Evolutionary conservation across 306 rosid species (phyloP), one percentile per base, ranked within the genome.

Genomic region (Vigna hirtella): DNA sequence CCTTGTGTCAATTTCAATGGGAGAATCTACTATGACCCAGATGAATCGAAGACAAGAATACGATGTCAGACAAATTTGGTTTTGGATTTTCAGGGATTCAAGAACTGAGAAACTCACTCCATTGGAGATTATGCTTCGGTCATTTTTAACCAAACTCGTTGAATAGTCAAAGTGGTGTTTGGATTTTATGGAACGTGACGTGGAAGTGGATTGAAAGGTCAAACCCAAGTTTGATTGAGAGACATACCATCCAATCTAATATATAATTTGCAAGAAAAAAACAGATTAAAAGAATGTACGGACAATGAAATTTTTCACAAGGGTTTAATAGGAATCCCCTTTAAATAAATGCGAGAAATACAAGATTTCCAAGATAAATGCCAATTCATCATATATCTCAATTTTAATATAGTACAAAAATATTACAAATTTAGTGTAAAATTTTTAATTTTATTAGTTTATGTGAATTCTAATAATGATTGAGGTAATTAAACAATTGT

Each of bases 1-100:
- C 40, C 45, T 13, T 32, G 4, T 77, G 68, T 55, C 67, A 56
- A 40, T 53, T 67, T 68, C 59, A 26, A 68, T 67, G 58, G 30
- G 50, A 77, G 73, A 77, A 77, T 77, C 55, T 77, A 40, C 53
- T n/a, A 18, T 43, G 14, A 61, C 58, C 55, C 58, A 58, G n/a
- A 74, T 26, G 70, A 59, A 74, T 4, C n/a, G 28, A 30, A 48
- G n/a, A 50, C 17, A 75, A 48, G 47, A 47, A 28, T 2, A 73
- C 1, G 2, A 59, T 26, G 13, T 9, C 32, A 75, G 72, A 64
- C 72, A 76, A 76, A 30, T 1, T 64, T 64, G 53, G 20, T 34
- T 40, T 49, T 49, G 72, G 65, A 76, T 50, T 76, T 76, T 48
- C 8, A 64, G 1, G 52, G 34, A 8, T 40, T 40, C 0, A 40